Evolutionary conservation across 805 yeast genomes (phyloP).

Genomic region (Metschnikowia anglica): DNA sequence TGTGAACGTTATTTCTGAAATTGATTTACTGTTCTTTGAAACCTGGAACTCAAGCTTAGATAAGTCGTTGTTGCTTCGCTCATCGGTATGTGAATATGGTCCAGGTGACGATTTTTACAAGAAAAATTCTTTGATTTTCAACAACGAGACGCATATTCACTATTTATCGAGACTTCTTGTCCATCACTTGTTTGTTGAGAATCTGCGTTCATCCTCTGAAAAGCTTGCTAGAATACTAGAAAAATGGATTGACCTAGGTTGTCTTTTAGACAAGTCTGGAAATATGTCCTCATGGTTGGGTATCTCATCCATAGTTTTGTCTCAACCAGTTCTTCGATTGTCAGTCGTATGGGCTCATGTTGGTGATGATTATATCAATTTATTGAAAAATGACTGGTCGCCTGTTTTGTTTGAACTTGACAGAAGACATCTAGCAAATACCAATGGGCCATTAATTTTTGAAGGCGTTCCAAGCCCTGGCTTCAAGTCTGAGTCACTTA

Average conservation of each 20-base stretch:
- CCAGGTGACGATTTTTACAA: conserved; percentile 38
- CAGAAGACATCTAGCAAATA: conserved; percentile 57
- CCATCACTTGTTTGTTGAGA: conserved; percentile 64
- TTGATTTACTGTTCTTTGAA: conserved; percentile 63
- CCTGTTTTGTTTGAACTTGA: conserved; percentile 89
- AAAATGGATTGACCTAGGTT: conserved; percentile 86
- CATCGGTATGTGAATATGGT: conserved; percentile 33
- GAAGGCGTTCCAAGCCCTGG: conserved; percentile 18
- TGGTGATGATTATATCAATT: conserved; percentile 54
- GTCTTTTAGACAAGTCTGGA: conserved; percentile 71
- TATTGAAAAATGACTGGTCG: conserved; percentile 81
- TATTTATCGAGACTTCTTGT: conserved; percentile 70
- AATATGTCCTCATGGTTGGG: conserved; percentile 96
- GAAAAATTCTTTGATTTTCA: conserved; percentile 76
- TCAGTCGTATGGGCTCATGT: conserved; percentile 73
- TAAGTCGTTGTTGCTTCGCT: conserved; percentile 66
- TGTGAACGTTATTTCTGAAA: conserved; percentile 62
- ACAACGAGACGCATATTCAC: conserved; percentile 64
- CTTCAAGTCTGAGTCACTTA: conserved; percentile 12
- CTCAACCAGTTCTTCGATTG: conserved; percentile 77
- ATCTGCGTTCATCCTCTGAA: conserved; percentile 30
- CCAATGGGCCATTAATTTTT: conserved; percentile 12
- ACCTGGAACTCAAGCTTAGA: conserved; percentile 81
- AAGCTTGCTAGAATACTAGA: conserved; percentile 64
- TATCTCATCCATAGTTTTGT: conserved; percentile 77